Evolutionary conservation across 1,139 yeast species (phyloP), one percentile per base, ranked within the genome.

Genomic region (Debaryomyces sp.): DNA sequence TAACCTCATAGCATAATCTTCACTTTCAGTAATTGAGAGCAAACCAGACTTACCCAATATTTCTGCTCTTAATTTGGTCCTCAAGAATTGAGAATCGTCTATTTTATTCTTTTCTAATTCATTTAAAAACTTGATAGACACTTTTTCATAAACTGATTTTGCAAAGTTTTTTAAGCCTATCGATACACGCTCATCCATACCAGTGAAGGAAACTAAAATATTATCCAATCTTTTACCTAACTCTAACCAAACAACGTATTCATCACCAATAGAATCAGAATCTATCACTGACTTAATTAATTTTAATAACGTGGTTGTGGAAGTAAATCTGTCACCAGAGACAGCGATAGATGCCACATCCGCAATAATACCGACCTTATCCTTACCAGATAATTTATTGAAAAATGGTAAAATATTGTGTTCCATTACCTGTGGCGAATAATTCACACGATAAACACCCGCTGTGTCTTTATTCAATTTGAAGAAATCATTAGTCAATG

Each of bases 381-480:
- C 92, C 47, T 78, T 78, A 6, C 80, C 65, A 3, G 85, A 71
- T 41, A 87, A 69, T 47, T 71, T 62, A 37, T 67, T 69, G 47
- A 80, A 70, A 47, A 74, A 66, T 2, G 77, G 68, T 42, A 81
- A 66, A 46, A 84, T 74, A 44, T 72, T 66, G 7, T 68, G 62
- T 32, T 68, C 60, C 56, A 84, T 70, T 17, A 86, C 66, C 8
- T 66, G 66, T 3, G 77, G 69, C 23, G 84, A 78, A 63, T 87
- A 88, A 55, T 79, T 78, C 46, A 85, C 90, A 50, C 94, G 77
- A 63, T 82, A 87, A 45, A 84, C 82, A 1, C 90, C 92, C 33
- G 72, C 68, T 10, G 85, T 78, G 57, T 84, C 78, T 51, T 78
- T 79, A 70, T 87, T 87, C 54, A 87, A 64, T 63, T 85, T 85